Evolutionary conservation across 352 stramenopile species (phyloP).

Genomic region (Halophytophthora polymorphica): DNA sequence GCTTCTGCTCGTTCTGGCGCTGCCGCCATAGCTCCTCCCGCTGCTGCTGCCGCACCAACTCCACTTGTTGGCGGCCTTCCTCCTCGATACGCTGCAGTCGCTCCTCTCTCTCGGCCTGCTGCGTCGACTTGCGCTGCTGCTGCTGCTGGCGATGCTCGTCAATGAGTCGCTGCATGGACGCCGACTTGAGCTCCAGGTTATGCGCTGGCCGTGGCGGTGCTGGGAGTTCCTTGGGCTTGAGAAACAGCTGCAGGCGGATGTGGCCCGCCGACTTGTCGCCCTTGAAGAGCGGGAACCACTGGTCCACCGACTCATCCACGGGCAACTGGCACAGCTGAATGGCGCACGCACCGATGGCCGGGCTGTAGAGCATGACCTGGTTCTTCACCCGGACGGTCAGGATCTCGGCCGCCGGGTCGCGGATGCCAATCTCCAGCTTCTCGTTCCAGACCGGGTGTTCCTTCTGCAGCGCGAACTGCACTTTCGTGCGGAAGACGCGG

Average conservation of each 20-base stretch:
- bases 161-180: slow-evolving; percentile 20
- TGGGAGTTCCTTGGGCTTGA: slow-evolving; percentile 19
- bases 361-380: slow-evolving; percentile 62
- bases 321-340: slow-evolving; percentile 52
- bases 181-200: slow-evolving; percentile 9
- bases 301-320: slow-evolving; percentile 39
- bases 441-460: slow-evolving; percentile 68
- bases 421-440: slow-evolving; percentile 64
- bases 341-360: slow-evolving; percentile 52
- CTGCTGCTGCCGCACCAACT: slow-evolving; percentile 9
- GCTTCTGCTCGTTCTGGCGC: background rate
- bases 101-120: slow-evolving; percentile 16
- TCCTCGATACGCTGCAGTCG: slow-evolving; percentile 18
- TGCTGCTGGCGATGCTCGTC: slow-evolving; percentile 24
- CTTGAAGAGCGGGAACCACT: slow-evolving; percentile 60
- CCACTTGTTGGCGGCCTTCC: slow-evolving; percentile 10
- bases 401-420: slow-evolving; percentile 43
- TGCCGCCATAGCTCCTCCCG: slow-evolving; percentile 15
- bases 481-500: slow-evolving; percentile 58
- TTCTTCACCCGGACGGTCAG: slow-evolving; percentile 75
- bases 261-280: slow-evolving; percentile 33
- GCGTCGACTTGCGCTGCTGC: slow-evolving; percentile 8
- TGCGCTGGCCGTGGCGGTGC: slow-evolving; percentile 3
- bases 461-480: slow-evolving; percentile 27
- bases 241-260: slow-evolving; percentile 55